These are phyloP conservation scores for Ophiocordyceps camponoti-rufipedis DNA, from an alignment of 2,329 filamentous ascomycete species.

Conservation along the genomic window DNA sequence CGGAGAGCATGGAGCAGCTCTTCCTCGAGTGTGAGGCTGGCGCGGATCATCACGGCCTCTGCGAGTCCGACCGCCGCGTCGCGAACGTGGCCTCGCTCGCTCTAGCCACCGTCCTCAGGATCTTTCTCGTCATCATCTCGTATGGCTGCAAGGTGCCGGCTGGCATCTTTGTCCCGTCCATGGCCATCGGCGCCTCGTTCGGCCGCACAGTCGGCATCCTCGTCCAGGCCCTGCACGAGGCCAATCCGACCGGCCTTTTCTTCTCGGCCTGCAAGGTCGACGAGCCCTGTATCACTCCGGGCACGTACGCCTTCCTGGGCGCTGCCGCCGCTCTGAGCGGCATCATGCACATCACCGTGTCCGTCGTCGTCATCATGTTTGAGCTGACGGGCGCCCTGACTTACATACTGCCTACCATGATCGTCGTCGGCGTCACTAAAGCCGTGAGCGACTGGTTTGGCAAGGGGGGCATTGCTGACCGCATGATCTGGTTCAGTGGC, in stretches of 20 bases:
- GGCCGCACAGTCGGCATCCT: constrained; percentile 88
- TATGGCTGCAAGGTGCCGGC: constrained; percentile 97
- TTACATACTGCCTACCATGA: constrained; percentile 97
- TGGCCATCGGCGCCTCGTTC: constrained; percentile 92
- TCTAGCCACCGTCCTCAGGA: constrained; percentile 63
- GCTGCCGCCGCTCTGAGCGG: constrained; percentile 82
- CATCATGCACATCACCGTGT: constrained; percentile 96
- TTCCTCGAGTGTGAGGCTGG: constrained; percentile 84
- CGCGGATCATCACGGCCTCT: constrained; percentile 79
- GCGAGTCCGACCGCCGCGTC: constrained; percentile 59
- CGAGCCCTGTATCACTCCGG: constrained; percentile 88
- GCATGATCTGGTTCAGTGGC: constrained; percentile 97
- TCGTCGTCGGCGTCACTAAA: constrained; percentile 93
- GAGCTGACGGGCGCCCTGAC: constrained; percentile 93
- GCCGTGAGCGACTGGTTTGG: constrained; percentile 78
- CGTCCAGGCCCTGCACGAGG: constrained; percentile 75
- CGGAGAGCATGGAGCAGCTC: constrained; percentile 95
- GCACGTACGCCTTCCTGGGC: constrained; percentile 90
- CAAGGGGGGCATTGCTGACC: constrained; percentile 92
- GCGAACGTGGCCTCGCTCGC: constrained; percentile 62
- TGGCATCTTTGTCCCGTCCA: constrained; percentile 93
- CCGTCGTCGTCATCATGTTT: constrained; percentile 98
- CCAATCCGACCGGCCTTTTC: constrained; percentile 64
- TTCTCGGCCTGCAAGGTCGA: constrained; percentile 82
- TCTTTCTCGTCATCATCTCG: constrained; percentile 79